Evolutionary conservation across 2,329 filamentous ascomycete species (phyloP).

Genomic region (Cercospora sesami): DNA sequence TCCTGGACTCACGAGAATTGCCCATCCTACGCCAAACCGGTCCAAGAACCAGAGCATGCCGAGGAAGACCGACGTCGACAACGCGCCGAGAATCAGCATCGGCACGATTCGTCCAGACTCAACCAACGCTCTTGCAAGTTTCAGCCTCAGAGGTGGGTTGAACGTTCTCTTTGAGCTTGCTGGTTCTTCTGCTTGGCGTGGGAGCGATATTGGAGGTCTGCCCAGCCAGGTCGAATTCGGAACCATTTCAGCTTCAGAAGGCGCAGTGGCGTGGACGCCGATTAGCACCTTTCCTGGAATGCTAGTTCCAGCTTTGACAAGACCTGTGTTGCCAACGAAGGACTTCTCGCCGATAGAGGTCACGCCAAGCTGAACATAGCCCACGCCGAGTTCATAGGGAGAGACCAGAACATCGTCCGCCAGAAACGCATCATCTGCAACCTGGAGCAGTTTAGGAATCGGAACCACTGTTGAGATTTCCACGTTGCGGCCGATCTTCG

Average conservation of each 20-base stretch:
- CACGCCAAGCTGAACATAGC: slow-evolving; percentile 1
- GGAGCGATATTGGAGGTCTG: slow-evolving; percentile 13
- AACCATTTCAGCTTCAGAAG: not conserved
- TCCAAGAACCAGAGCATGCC: slow-evolving; percentile 5
- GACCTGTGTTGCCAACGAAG: slow-evolving; percentile 12
- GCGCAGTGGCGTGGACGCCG: slow-evolving; percentile 14
- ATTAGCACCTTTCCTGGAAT: slow-evolving; percentile 11
- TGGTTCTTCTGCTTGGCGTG: slow-evolving; percentile 10
- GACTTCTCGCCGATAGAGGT: slow-evolving; percentile 9
- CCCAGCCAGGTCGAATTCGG: slow-evolving; percentile 14
- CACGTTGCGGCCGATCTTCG: slow-evolving; percentile 10
- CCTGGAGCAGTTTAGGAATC: slow-evolving; percentile 3
- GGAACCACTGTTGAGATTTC: slow-evolving; percentile 14
- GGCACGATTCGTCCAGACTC: slow-evolving; percentile 5
- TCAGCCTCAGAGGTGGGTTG: slow-evolving; percentile 2
- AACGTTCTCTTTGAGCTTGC: slow-evolving; percentile 11
- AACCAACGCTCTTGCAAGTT: slow-evolving; percentile 7
- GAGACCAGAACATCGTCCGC: slow-evolving; percentile 13
- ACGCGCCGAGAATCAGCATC: slow-evolving; percentile 5
- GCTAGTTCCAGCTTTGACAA: slow-evolving; percentile 4
- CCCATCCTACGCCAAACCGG: slow-evolving; percentile 8
- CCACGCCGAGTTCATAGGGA: slow-evolving; percentile 3
- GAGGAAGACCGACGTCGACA: slow-evolving; percentile 5
- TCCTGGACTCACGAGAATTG: slow-evolving; percentile 7
- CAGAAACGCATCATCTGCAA: slow-evolving; percentile 10